A percentile compares a stretch with the other conserved stretches of the same genome.
Conservation (phyloP, 257 asterid species). For the Solanum stenotomum region DNA sequence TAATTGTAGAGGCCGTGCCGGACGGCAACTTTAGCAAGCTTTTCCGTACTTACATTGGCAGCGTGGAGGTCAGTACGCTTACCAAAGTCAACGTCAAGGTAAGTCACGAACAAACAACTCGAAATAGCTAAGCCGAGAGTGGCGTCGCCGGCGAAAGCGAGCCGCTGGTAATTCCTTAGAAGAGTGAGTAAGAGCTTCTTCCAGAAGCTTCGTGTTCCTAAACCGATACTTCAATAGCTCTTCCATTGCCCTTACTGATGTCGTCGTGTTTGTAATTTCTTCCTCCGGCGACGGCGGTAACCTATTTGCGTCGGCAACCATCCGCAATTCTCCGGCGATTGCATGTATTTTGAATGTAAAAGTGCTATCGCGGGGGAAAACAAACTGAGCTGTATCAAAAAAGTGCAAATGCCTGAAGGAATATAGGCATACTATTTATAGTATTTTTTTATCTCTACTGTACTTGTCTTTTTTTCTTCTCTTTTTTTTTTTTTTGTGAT, state of each 20-base stretch:
- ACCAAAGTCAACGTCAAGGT: constrained; percentile 49
- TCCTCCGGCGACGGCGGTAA: neutral
- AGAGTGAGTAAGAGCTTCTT: constrained; percentile 74
- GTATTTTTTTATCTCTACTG: too few species aligned
- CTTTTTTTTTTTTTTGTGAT: too few species aligned
- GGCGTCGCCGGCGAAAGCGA: constrained; percentile 69
- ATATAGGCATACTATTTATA: neutral
- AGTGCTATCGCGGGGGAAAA: neutral
- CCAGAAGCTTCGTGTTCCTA: constrained; percentile 41
- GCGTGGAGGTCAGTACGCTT: constrained; percentile 55
- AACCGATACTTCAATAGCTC: constrained; percentile 33
- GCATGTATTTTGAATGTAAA: neutral
- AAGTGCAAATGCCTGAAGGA: neutral
- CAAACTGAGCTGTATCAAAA: neutral
- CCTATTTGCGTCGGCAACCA: neutral
- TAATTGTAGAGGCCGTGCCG: constrained; percentile 39
- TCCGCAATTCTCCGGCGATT: neutral
- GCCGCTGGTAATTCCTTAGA: constrained; percentile 54
- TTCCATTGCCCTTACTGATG: constrained; percentile 42
- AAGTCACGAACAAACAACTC: constrained; percentile 30
- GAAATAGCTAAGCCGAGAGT: constrained; percentile 49
- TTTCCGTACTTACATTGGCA: constrained; percentile 72
- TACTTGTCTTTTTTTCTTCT: too few species aligned
- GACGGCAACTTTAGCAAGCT: constrained; percentile 71
- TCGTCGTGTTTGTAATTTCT: constrained; percentile 18